Conservation (phyloP, 257 asterid genomes). For the Solanum ossicruentum region DNA sequence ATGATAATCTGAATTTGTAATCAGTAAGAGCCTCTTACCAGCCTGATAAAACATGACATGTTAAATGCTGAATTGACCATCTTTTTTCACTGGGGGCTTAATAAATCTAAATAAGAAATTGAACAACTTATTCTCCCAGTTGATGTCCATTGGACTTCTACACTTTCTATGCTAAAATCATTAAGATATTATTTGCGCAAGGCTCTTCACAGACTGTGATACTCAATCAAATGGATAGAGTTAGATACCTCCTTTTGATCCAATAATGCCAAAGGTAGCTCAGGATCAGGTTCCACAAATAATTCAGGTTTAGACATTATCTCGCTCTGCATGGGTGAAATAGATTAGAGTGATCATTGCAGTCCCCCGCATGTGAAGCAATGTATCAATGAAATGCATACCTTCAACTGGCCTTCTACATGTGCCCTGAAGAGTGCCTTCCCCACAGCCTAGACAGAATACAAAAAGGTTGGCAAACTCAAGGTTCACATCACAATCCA, state of each 20-base stretch:
- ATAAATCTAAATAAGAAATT: background rate
- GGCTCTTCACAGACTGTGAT: background rate
- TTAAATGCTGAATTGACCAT: background rate
- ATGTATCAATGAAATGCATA: conserved; percentile 10
- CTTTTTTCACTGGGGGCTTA: background rate
- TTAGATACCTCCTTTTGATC: conserved; percentile 73
- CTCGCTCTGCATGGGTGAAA: conserved; percentile 44
- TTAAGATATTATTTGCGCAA: background rate
- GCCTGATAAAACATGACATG: conserved; percentile 40
- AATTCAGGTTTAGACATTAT: conserved; percentile 87
- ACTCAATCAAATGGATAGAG: background rate
- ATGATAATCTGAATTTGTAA: conserved; percentile 86
- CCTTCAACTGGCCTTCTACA: conserved; percentile 95
- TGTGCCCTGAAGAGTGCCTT: conserved; percentile 93
- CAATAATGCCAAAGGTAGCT: conserved; percentile 81
- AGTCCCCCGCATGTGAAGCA: conserved; percentile 9
- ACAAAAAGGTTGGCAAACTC: conserved; percentile 8
- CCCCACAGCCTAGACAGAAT: conserved; percentile 69
- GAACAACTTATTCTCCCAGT: background rate
- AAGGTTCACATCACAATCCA: background rate
- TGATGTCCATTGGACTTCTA: background rate
- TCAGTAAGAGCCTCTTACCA: conserved; percentile 75
- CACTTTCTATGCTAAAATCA: background rate
- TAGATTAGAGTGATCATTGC: conserved; percentile 13
- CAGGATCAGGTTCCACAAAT: conserved; percentile 89